Base-by-base conservation (phyloP, 2,329 filamentous ascomycete genomes). In the Dactylellina sp. region DNA sequence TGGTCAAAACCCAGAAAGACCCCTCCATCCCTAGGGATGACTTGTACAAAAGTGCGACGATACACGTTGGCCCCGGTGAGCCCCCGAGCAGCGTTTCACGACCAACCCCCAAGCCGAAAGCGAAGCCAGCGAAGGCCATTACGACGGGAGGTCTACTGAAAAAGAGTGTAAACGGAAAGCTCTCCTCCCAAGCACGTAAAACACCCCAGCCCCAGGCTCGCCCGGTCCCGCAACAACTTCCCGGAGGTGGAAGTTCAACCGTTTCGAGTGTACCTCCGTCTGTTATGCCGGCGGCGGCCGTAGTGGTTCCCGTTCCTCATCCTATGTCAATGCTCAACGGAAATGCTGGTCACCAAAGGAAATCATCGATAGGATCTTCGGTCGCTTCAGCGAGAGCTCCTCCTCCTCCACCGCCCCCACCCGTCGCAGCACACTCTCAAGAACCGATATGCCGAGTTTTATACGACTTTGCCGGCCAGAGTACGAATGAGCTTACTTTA, bases 111-210 rank as follows among this genome's bases (percentile, higher is more conserved):
- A 92, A 91, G 80, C 90, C 89, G 75, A 97, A 94, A 81, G 91
- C 91, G 44, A 86, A 97, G 20, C 89, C 93, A 42, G 90, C 91
- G 12, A 91, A 93, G 78, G 93, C 95, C 1, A 97, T 99, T 79
- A 97, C 92, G 1, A 91, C 89, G 77, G 95, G 95, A 76, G 96
- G 96, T 81, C 87, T 99, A 52, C 91, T 99, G 79, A 92, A 89
- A 81, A 93, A 91, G 57, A 93, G 93, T 76, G 93, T 92, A 50
- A 88, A 88, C 63, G 92, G 92, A 61, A 88, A 89, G 66, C 91
- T 91, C 24, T 91, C 92, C 14, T 72, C 68, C 49, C 70, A 75
- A 24, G 70, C 70, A 91, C 93, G 80, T 80, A 91, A 70, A 86
- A 82, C 76, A 82, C 85, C 50, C 81, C 82, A 35, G 81, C 82